A percentile compares a stretch with the other conserved stretches of the same genome.
Evolutionary conservation across 1,139 yeast species (phyloP).

Genomic region (Debaryomyces udenii): DNA sequence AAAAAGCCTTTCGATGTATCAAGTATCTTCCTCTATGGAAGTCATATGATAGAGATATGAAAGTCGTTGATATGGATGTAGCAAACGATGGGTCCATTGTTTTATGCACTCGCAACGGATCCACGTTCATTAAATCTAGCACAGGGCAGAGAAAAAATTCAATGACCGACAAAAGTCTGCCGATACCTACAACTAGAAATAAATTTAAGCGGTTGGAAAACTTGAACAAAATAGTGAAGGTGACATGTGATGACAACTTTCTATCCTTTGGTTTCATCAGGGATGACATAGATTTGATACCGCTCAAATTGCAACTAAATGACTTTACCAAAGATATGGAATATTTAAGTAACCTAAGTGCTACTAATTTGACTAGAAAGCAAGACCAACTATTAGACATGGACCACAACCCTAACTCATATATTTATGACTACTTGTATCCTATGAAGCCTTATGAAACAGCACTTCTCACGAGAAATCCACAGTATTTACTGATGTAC

Average conservation of each 20-base stretch:
- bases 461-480: slow-evolving; percentile 2
- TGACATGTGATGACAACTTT: slow-evolving; percentile 67
- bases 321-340: slow-evolving; percentile 51
- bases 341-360: slow-evolving; percentile 48
- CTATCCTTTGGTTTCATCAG: slow-evolving; percentile 70
- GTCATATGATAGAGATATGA: slow-evolving; percentile 54
- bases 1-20: slow-evolving; percentile 33
- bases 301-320: slow-evolving; percentile 49
- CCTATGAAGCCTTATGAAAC: slow-evolving; percentile 20
- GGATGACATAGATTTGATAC: slow-evolving; percentile 61
- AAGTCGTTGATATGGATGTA: slow-evolving; percentile 63
- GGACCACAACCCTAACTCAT: slow-evolving; percentile 24
- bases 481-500: slow-evolving; percentile 10
- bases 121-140: slow-evolving; percentile 48
- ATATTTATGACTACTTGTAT: slow-evolving; percentile 31
- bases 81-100: slow-evolving; percentile 71
- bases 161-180: slow-evolving; percentile 29
- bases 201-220: slow-evolving; percentile 60
- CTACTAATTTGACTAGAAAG: slow-evolving; percentile 29
- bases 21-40: slow-evolving; percentile 53
- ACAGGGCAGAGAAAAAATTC: slow-evolving; percentile 34
- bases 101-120: slow-evolving; percentile 68
- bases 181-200: slow-evolving; percentile 32
- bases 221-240: slow-evolving; percentile 58
- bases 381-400: slow-evolving; percentile 37